Base-by-base conservation (phyloP, 2,329 filamentous ascomycete genomes). In the Eurotiales sp. region DNA sequence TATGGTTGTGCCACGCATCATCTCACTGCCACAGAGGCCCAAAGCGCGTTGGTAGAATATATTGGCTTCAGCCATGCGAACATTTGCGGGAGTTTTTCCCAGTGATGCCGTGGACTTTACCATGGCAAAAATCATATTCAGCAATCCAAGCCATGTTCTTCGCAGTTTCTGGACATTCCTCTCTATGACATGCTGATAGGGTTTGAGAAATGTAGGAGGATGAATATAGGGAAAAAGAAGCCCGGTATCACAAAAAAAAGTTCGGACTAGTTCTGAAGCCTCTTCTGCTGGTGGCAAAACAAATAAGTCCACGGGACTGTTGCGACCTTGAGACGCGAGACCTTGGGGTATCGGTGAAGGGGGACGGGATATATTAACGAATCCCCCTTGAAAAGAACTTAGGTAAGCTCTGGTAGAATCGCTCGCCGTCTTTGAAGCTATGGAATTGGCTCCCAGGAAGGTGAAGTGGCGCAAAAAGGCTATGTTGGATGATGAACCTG, bases 111-210 rank as follows among this genome's bases (percentile, higher is more conserved):
- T 58, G 8, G 53, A 56, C 7, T 59, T 62, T 0, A 59, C 56
- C 58, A 65, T 66, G 4, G 64, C 64, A 6, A 67, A 51, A 1
- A 66, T 54, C 44, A 66, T 62, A 25, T 65, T 66, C 8, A 67
- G 47, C 2, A 66, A 34, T 4, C 63, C 64, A n/a, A 67, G 56
- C 64, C 64, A 67, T 0, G 61, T 64, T 27, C 60, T 56, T 3
- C 64, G 57, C 6, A 63, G 58, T 10, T 53, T 58, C 3, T 48
- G 55, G 12, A 59, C 59, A 32, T 41, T 41, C 7, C 17, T 10
- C 2, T 60, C 55, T 8, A 43, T 36, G 2, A 53, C 43, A 46
- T 60, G 55, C 40, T 60, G 53, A 40, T 65, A 67, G 8, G 63
- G 62, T 12, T 62, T 56, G 1, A 62, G 45, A 30, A 67, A 64